Evolutionary conservation across 2,329 filamentous ascomycete species (phyloP).

Genomic region (Beauveria medogensis): DNA sequence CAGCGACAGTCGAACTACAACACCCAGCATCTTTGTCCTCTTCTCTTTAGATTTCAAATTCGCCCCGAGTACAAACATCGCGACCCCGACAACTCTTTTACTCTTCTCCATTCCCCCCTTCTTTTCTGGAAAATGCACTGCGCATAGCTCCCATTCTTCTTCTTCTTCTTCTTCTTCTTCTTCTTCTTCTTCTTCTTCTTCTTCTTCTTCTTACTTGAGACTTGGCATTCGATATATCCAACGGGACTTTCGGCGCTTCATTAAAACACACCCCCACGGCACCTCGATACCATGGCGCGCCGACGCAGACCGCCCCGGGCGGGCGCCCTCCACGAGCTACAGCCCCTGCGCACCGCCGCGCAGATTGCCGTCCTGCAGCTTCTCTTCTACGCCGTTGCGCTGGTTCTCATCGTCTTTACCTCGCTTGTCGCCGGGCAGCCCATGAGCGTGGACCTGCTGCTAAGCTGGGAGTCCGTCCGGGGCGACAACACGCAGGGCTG

Average conservation of each 20-base stretch:
- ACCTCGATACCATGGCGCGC: conserved; percentile 38
- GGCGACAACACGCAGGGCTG: conserved; percentile 56
- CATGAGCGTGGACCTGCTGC: conserved; percentile 46
- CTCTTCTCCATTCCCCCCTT: background rate
- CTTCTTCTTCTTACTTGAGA: background rate
- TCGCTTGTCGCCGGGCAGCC: conserved; percentile 48
- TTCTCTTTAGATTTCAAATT: background rate
- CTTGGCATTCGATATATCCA: too few species aligned
- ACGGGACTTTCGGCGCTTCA: background rate
- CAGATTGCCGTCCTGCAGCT: conserved; percentile 51
- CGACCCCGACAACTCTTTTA: background rate
- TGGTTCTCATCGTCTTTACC: conserved; percentile 49
- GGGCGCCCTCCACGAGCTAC: conserved; percentile 53
- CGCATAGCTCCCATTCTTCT: background rate
- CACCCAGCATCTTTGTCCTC: background rate
- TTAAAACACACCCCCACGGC: background rate
- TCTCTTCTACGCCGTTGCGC: conserved; percentile 44
- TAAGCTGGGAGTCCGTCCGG: conserved; percentile 50
- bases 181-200: too few species aligned
- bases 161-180: too few species aligned
- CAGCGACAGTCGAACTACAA: background rate
- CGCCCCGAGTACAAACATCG: background rate
- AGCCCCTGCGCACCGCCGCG: conserved; percentile 48
- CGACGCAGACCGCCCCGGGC: conserved; percentile 50
- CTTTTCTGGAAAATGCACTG: background rate